phyloP scores from a whole-genome alignment of 257 asterid species.

The Solanum corneliomulleri region DNA sequence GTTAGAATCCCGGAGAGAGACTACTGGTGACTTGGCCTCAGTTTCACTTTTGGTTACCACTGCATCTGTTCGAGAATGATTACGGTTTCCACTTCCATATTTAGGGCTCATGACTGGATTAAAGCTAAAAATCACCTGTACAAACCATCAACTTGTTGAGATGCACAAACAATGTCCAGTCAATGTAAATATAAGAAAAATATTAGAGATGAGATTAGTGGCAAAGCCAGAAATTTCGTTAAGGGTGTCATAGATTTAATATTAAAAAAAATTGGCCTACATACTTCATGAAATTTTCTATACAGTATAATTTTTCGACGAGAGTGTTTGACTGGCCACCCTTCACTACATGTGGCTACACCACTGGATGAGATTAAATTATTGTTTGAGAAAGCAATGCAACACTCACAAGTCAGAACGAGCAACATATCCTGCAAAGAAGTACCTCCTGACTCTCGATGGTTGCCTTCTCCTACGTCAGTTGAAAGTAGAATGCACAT shows the following conservation, averaged over 20 bases:
- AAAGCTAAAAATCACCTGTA: background rate
- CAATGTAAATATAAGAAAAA: background rate
- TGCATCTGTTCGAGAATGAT: slow-evolving; percentile 4
- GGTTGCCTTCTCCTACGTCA: background rate
- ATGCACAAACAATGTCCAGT: background rate
- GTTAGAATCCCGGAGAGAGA: slow-evolving; percentile 2
- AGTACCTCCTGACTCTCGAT: background rate
- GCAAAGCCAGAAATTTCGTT: background rate
- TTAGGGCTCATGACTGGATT: slow-evolving; percentile 29
- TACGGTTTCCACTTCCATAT: slow-evolving; percentile 9
- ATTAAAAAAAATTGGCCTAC: too few species aligned
- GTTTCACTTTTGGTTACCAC: background rate
- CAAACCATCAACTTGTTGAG: background rate
- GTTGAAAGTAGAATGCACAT: background rate
- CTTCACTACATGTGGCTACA: background rate
- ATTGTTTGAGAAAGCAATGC: background rate
- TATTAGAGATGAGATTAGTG: background rate
- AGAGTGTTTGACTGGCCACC: background rate
- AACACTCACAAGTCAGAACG: background rate
- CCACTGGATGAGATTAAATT: background rate
- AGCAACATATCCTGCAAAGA: background rate
- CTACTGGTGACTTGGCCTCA: slow-evolving; percentile 2
- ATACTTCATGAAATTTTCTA: background rate
- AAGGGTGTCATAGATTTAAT: background rate
- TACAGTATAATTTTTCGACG: too few species aligned